A percentile compares a stretch with the other conserved stretches of the same genome.
phyloP scores from a whole-genome alignment of 768 basidiomycete species.

The Leucocoprinus birnbaumii region DNA sequence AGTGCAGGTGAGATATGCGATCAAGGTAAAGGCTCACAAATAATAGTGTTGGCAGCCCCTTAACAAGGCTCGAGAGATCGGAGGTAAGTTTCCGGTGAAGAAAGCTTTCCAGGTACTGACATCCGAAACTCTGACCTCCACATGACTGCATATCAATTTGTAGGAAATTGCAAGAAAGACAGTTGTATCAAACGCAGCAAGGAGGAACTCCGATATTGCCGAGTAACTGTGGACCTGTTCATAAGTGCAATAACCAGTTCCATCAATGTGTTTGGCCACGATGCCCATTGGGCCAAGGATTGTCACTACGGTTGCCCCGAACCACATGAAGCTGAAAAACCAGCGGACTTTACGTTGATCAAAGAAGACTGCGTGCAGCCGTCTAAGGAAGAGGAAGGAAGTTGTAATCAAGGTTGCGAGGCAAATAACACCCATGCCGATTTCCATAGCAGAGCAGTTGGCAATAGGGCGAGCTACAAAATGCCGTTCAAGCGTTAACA shows the following conservation, averaged over 20 bases:
- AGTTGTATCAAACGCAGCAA: not conserved
- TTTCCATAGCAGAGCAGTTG: too few species aligned
- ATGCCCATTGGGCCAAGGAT: not conserved
- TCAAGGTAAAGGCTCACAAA: not conserved
- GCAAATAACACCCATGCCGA: not conserved
- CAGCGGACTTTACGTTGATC: not conserved
- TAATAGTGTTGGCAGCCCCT: conserved; percentile 1
- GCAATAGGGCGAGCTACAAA: too few species aligned
- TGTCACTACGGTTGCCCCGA: too few species aligned
- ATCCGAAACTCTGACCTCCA: not conserved
- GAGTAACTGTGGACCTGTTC: not conserved
- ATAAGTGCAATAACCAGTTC: not conserved
- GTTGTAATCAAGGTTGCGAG: not conserved
- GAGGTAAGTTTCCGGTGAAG: not conserved
- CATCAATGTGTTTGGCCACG: not conserved
- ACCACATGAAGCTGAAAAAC: not conserved
- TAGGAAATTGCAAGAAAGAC: not conserved
- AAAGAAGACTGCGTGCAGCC: not conserved
- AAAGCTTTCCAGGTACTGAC: not conserved
- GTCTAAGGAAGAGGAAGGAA: not conserved
- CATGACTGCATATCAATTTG: not conserved
- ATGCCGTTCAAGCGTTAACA: too few species aligned
- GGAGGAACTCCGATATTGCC: not conserved
- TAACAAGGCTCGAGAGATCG: not conserved
- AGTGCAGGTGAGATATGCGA: not conserved